phyloP scores from a whole-genome alignment of 2,329 filamentous ascomycete genomes.

The Paraconiothyrium sp. region DNA sequence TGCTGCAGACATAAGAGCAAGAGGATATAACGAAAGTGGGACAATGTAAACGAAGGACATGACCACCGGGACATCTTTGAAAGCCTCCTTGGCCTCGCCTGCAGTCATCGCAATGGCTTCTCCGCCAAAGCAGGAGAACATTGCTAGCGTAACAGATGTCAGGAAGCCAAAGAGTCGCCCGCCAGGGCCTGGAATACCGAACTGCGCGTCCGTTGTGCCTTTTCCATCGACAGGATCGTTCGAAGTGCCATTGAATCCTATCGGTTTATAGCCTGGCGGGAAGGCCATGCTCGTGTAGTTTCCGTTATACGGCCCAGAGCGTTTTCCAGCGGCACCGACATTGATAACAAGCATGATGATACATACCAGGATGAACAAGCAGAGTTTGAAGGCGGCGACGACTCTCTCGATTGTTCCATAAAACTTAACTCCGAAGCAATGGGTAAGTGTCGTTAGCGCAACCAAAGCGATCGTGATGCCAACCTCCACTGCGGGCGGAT shows the following conservation, averaged over 20 bases:
- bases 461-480: conserved; percentile 35
- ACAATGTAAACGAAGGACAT: conserved; percentile 46
- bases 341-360: conserved; percentile 40
- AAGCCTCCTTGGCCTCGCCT: conserved; percentile 42
- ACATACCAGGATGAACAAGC: conserved; percentile 36
- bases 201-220: conserved; percentile 25
- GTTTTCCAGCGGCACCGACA: conserved; percentile 31
- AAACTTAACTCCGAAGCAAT: conserved; percentile 38
- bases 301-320: conserved; percentile 20
- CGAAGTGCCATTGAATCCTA: conserved; percentile 27
- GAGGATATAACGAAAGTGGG: conserved; percentile 37
- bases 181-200: conserved; percentile 34
- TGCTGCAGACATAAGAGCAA: conserved; percentile 38
- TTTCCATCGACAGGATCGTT: conserved; percentile 10
- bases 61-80: conserved; percentile 39
- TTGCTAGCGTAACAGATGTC: conserved; percentile 40
- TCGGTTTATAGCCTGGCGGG: conserved; percentile 35
- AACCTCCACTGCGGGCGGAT: conserved; percentile 24
- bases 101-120: conserved; percentile 44
- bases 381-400: conserved; percentile 43
- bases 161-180: conserved; percentile 42
- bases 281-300: conserved; percentile 36
- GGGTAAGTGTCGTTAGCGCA: conserved; percentile 33
- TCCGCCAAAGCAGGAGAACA: conserved; percentile 45
- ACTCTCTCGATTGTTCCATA: conserved; percentile 44